These are phyloP conservation scores for Endoconidiophora laricicola DNA, from an alignment of 2,329 filamentous ascomycete genomes.

Conservation along the genomic window DNA sequence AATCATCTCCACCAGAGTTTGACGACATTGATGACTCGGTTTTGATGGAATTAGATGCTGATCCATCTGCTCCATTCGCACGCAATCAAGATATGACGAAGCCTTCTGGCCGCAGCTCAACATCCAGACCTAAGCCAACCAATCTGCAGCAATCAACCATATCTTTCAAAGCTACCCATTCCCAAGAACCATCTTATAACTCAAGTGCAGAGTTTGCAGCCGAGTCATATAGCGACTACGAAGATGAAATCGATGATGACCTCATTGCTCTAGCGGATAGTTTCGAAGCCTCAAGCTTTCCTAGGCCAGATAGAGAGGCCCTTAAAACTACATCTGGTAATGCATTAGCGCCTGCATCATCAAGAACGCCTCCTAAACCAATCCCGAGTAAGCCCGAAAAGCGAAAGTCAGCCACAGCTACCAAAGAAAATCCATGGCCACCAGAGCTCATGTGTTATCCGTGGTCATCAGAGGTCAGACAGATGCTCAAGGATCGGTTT, in stretches of 20 bases:
- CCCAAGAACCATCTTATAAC: not conserved
- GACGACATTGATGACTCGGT: slow-evolving; percentile 12
- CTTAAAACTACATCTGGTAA: slow-evolving; percentile 2
- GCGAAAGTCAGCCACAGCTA: slow-evolving; percentile 18
- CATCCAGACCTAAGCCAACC: not conserved
- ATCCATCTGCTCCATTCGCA: not conserved
- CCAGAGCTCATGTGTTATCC: slow-evolving; percentile 44
- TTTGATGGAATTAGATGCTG: slow-evolving; percentile 8
- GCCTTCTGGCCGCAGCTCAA: not conserved
- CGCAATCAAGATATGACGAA: not conserved
- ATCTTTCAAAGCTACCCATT: not conserved
- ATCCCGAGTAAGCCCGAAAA: slow-evolving; percentile 20
- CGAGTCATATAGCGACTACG: slow-evolving; percentile 11
- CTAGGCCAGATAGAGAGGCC: slow-evolving; percentile 15
- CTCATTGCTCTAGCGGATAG: slow-evolving; percentile 13
- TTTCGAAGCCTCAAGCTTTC: slow-evolving; percentile 20
- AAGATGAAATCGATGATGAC: slow-evolving; percentile 12
- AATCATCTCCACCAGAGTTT: not conserved
- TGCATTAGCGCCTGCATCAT: not conserved
- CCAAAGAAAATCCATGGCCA: slow-evolving; percentile 23
- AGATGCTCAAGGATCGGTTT: slow-evolving; percentile 67
- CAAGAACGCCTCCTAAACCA: slow-evolving; percentile 19
- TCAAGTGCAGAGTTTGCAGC: not conserved
- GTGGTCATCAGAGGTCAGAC: slow-evolving; percentile 78
- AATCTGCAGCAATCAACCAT: not conserved